Evolutionary conservation across 2,329 filamentous ascomycete species (phyloP).

Genomic region (Penicillium sp.): DNA sequence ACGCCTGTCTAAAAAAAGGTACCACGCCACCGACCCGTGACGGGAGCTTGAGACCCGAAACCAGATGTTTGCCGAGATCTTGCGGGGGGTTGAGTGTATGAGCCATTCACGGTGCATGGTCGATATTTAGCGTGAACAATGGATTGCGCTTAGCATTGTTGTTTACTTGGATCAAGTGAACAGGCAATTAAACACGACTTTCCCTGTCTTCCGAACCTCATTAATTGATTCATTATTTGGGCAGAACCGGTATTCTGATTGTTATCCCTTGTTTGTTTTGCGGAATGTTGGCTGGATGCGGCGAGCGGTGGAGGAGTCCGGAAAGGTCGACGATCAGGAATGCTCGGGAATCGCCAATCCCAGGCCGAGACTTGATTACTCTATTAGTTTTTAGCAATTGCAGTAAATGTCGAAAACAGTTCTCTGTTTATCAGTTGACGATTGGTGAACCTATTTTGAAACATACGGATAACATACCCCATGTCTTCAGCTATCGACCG

Average conservation of each 20-base stretch:
- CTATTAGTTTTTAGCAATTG: not conserved
- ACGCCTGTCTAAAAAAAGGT: conserved; percentile 3
- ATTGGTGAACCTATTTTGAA: too few relatives aligned
- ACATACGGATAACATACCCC: too few relatives aligned
- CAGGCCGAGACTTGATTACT: not conserved
- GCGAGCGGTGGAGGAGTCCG: not conserved
- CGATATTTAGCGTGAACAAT: conserved; percentile 4
- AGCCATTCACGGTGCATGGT: not conserved
- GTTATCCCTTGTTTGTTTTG: not conserved
- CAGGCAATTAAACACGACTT: not conserved
- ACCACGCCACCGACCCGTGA: conserved; percentile 6
- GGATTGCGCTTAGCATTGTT: conserved; percentile 12
- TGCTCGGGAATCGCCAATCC: not conserved
- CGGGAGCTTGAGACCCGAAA: not conserved
- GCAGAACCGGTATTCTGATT: not conserved
- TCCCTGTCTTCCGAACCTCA: not conserved
- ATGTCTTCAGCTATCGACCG: too few relatives aligned
- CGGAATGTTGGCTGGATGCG: not conserved
- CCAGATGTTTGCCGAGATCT: not conserved
- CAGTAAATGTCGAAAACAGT: not conserved
- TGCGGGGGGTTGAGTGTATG: not conserved
- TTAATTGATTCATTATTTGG: not conserved
- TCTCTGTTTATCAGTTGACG: too few relatives aligned
- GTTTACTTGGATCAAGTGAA: not conserved
- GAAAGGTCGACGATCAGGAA: not conserved